Evolutionary conservation across 495 filamentous ascomycete species (phyloP), one percentile per base, ranked within the genome.

Genomic region (Aspergillus panamensis): DNA sequence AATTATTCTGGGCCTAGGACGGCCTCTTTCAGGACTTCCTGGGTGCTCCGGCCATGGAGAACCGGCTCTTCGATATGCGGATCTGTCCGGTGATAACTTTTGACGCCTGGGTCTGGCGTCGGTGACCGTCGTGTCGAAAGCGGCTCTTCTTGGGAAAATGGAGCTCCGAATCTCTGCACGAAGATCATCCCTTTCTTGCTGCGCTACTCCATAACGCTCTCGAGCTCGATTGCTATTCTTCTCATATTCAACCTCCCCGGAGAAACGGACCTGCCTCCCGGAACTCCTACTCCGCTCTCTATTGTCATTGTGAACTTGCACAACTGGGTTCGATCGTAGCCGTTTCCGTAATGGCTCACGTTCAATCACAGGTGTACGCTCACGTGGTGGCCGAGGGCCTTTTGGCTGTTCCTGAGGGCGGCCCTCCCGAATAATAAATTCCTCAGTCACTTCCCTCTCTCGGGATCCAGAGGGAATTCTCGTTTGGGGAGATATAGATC

Each of bases 311-410:
- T 65, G 65, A 29, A 68, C 48, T 44, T 61, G 48, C 3, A 68
- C 62, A 12, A 42, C 4, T n/a, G 53, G 42, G 50, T 9, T 49
- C 21, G 9, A 32, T 9, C 44, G 33, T 43, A 48, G 40, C 45
- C 61, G 51, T 39, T 48, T 32, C n/a, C 63, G 57, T 10, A 31
- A 40, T 37, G 67, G 65, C 40, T 47, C 53, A 19, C 65, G 62
- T 37, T 69, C 67, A 29, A 48, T 16, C 13, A 65, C 61, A 8
- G 62, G 62, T 4, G 66, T 58, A 25, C 58, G 51, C 47, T 67
- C 63, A 42, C 69, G 61, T 47, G 60, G 63, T 32, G 31, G 54
- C 14, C 67, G 63, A 19, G 21, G 39, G 5, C 19, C 45, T 8
- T 51, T 35, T 14, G 39, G 37, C 19, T 47, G 53, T 47, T 59